phyloP scores from a whole-genome alignment of 2,329 filamentous ascomycete species.

The Xylariaceae sp. region DNA sequence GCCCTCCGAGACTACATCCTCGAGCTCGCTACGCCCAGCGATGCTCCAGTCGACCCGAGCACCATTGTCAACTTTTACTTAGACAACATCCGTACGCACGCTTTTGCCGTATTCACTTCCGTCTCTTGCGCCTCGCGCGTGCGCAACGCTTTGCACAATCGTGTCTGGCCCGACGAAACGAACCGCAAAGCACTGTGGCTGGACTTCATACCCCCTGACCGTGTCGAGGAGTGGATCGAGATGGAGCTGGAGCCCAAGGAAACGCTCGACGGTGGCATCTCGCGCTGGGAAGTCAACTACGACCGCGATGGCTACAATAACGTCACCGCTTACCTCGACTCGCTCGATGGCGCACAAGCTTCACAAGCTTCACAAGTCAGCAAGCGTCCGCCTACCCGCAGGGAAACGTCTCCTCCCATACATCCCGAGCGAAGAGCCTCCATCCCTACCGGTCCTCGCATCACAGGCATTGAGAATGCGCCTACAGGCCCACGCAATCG shows the following conservation, averaged over 20 bases:
- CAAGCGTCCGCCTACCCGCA: constrained; percentile 10
- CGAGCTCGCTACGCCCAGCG: constrained; percentile 62
- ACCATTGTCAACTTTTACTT: constrained; percentile 71
- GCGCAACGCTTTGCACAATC: constrained; percentile 71
- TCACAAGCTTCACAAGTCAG: no score
- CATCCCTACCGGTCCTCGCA: constrained; percentile 32
- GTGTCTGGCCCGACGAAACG: constrained; percentile 83
- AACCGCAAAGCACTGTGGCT: constrained; percentile 81
- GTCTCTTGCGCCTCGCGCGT: constrained; percentile 72
- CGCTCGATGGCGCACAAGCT: constrained; percentile 35
- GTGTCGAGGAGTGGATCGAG: constrained; percentile 71
- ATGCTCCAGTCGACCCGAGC: constrained; percentile 48
- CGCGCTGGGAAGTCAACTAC: constrained; percentile 74
- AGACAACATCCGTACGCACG: constrained; percentile 84
- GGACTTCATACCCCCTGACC: constrained; percentile 81
- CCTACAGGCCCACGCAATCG: constrained; percentile 41
- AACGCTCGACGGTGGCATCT: constrained; percentile 45
- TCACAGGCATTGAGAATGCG: constrained; percentile 32
- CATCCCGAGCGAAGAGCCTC: constrained; percentile 23
- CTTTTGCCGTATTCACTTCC: constrained; percentile 71
- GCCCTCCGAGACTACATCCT: constrained; percentile 67
- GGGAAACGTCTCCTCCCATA: constrained; percentile 22
- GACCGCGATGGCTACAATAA: constrained; percentile 52
- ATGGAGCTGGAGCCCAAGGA: constrained; percentile 45
- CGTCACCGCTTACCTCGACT: constrained; percentile 56